These are phyloP conservation scores for carrot (Daucus carota) DNA, from an alignment of 129 eudicot genomes.

Conservation along the genomic window DNA sequence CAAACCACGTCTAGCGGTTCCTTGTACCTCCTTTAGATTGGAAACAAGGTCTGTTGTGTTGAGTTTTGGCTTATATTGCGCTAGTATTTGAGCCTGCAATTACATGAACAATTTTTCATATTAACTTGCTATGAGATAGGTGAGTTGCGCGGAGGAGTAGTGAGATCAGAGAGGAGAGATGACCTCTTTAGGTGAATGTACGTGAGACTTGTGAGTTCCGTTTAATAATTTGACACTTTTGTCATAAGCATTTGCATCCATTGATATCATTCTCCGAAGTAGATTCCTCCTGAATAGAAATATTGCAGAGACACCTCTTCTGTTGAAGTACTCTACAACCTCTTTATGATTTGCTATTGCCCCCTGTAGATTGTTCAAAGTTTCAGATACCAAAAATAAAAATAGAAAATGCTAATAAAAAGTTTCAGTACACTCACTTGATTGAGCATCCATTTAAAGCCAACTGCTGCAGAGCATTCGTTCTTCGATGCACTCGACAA, in stretches of 20 bases:
- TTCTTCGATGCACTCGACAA: conserved; percentile 54
- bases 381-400: background rate
- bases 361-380: conserved; percentile 39
- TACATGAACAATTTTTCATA: background rate
- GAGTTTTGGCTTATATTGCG: conserved; percentile 55
- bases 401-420: background rate
- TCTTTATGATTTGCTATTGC: conserved; percentile 50
- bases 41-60: conserved; percentile 34
- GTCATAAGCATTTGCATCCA: conserved; percentile 70
- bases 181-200: conserved; percentile 73
- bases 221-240: conserved; percentile 52
- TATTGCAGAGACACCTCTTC: conserved; percentile 56
- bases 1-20: conserved; percentile 32
- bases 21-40: conserved; percentile 30
- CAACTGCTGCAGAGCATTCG: conserved; percentile 57
- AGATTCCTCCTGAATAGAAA: conserved; percentile 64
- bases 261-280: conserved; percentile 64
- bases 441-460: conserved; percentile 68
- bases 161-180: background rate
- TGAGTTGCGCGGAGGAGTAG: background rate
- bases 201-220: conserved; percentile 87
- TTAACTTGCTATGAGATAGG: background rate
- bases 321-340: conserved; percentile 51
- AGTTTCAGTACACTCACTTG: conserved; percentile 35
- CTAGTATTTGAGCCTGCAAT: conserved; percentile 57